Conservation (phyloP, 2,329 filamentous ascomycete species). For the Xylogone sp. region DNA sequence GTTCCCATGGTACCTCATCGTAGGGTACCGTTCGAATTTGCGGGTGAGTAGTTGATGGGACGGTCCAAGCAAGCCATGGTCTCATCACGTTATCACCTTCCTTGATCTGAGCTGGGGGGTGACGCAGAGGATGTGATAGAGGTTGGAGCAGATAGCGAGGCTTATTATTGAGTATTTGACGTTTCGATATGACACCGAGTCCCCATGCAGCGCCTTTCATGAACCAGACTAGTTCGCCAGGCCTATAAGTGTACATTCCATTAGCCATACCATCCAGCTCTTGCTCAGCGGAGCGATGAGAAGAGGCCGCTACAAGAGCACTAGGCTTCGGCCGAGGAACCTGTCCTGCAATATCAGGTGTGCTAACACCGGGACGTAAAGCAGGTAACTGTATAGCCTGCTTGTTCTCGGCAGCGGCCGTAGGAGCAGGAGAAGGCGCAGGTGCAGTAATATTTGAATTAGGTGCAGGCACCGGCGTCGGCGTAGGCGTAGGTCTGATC, state of each 20-base stretch:
- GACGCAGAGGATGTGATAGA: slow-evolving; percentile 39
- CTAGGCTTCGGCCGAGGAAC: background rate
- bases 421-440: slow-evolving; percentile 1
- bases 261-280: slow-evolving; percentile 41
- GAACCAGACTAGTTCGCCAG: slow-evolving; percentile 55
- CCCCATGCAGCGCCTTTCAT: slow-evolving; percentile 48
- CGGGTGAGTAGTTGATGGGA: slow-evolving; percentile 44
- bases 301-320: slow-evolving; percentile 3
- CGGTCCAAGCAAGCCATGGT: slow-evolving; percentile 56
- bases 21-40: slow-evolving; percentile 39
- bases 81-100: slow-evolving; percentile 40
- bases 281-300: slow-evolving; percentile 37
- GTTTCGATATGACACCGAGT: slow-evolving; percentile 44
- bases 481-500: slow-evolving; percentile 1
- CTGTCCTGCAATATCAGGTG: background rate
- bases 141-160: slow-evolving; percentile 43
- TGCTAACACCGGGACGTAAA: too few species aligned
- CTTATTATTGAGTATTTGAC: slow-evolving; percentile 33
- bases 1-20: slow-evolving; percentile 48
- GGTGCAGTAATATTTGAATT: background rate
- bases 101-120: slow-evolving; percentile 37
- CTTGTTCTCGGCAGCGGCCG: background rate
- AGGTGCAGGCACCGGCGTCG: background rate
- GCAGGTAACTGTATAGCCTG: too few species aligned
- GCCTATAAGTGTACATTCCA: slow-evolving; percentile 45